Evolutionary conservation across 73 alveolate species (phyloP).

Genomic region (Symbiodinium natans): DNA sequence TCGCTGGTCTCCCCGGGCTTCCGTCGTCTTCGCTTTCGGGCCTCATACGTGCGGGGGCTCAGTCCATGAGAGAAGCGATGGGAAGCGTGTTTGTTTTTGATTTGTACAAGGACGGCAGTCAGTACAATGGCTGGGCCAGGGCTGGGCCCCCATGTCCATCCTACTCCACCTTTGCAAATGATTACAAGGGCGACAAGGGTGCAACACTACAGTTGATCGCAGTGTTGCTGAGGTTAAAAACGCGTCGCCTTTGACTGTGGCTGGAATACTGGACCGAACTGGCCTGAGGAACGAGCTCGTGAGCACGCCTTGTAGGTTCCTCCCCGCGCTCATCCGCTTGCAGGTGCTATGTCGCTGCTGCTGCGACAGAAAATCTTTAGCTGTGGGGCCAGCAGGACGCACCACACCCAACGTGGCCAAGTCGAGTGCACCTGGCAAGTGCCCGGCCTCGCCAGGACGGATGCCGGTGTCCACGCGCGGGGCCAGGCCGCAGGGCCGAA

Average conservation of each 20-base stretch:
- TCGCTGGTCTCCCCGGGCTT: conserved; percentile 24
- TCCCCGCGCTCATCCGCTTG: neutral
- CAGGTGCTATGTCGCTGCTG: conserved; percentile 53
- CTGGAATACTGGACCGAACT: conserved; percentile 50
- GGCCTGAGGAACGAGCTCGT: neutral
- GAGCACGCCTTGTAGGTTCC: neutral
- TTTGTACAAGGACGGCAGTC: conserved; percentile 29
- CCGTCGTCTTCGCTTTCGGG: conserved; percentile 69
- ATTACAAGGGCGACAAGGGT: neutral
- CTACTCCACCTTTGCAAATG: too few species aligned
- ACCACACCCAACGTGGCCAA: neutral
- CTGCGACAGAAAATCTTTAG: conserved; percentile 43
- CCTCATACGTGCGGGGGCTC: conserved; percentile 2
- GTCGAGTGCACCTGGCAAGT: too few species aligned
- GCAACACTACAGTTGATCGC: too few species aligned
- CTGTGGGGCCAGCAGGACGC: conserved; percentile 45
- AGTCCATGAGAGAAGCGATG: neutral
- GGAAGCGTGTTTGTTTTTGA: neutral
- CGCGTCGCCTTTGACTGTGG: conserved; percentile 61
- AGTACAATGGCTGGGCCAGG: conserved; percentile 68
- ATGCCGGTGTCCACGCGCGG: conserved; percentile 79
- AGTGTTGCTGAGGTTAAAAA: conserved; percentile 4
- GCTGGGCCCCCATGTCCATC: conserved; percentile 25
- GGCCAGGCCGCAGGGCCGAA: conserved; percentile 38
- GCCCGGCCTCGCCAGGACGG: conserved; percentile 1